Percentiles rank a stretch among this genome's conserved stretches.
phyloP scores from a whole-genome alignment of 495 filamentous ascomycete genomes.

The Xylaria venustula region DNA sequence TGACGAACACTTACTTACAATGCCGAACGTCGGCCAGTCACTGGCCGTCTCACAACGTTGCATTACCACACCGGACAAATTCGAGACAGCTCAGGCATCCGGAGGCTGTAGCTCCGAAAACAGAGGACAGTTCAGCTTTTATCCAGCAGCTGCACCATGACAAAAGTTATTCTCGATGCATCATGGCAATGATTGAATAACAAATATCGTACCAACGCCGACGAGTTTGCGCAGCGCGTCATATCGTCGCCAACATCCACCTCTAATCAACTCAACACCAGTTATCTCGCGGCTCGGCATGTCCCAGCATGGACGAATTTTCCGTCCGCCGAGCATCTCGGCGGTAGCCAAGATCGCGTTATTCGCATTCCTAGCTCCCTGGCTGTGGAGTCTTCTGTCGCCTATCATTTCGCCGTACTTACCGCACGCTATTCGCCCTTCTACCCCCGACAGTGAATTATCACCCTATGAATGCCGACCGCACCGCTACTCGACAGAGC shows the following conservation, averaged over 20 bases:
- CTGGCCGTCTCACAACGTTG: not conserved
- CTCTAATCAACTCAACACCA: not conserved
- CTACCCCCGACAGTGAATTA: not conserved
- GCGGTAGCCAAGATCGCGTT: constrained; percentile 5
- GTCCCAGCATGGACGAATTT: not conserved
- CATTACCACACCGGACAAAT: not conserved
- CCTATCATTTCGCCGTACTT: constrained; percentile 9
- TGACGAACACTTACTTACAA: no score
- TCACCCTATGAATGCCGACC: constrained; percentile 10
- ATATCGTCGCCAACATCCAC: not conserved
- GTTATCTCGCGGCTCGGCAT: not conserved
- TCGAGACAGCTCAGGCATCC: not conserved
- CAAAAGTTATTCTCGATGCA: not conserved
- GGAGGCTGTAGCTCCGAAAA: constrained; percentile 7
- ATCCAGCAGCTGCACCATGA: not conserved
- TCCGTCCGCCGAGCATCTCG: constrained; percentile 8
- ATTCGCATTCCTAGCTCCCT: constrained; percentile 11
- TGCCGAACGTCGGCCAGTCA: not conserved
- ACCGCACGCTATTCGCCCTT: constrained; percentile 1
- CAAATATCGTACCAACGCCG: not conserved
- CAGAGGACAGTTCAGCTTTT: constrained; percentile 1
- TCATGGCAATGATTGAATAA: not conserved
- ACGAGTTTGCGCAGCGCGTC: not conserved
- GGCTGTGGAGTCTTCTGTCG: constrained; percentile 3
- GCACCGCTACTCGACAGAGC: constrained; percentile 10